Conservation (phyloP, 1,284 basidiomycete genomes). For the Stygiomarasmius scandens region DNA sequence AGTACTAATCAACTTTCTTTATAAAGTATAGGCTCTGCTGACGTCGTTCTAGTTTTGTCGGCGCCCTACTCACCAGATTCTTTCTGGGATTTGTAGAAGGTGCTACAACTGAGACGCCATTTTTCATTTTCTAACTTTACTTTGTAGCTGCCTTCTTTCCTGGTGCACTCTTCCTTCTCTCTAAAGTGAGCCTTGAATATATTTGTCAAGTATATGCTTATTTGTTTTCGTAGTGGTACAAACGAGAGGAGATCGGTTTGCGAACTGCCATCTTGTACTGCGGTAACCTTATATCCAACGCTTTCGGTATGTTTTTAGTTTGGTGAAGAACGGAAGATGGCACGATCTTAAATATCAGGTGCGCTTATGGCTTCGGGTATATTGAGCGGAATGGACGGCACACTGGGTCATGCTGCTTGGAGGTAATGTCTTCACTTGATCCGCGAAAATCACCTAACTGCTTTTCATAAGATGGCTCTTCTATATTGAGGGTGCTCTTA, state of each 20-base stretch:
- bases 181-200: conserved; percentile 36
- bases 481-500: conserved; percentile 73
- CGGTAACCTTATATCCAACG: conserved; percentile 62
- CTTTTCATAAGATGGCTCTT: conserved; percentile 65
- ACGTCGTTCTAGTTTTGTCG: conserved; percentile 50
- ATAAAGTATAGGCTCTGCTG: too few relatives aligned
- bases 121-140: conserved; percentile 34
- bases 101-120: not conserved
- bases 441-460: not conserved
- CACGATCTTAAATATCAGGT: conserved; percentile 27
- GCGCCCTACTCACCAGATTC: conserved; percentile 69
- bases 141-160: conserved; percentile 70
- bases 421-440: conserved; percentile 34
- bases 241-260: conserved; percentile 51
- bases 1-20: conserved; percentile 27
- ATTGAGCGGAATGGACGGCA: conserved; percentile 67
- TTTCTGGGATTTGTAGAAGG: conserved; percentile 61
- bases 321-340: not conserved
- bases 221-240: conserved; percentile 58
- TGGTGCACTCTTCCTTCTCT: conserved; percentile 56
- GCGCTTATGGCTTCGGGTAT: conserved; percentile 72
- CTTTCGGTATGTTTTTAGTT: conserved; percentile 46
- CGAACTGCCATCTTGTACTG: conserved; percentile 71
- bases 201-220: conserved; percentile 28
- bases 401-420: conserved; percentile 73